Base-by-base conservation (phyloP, 2,329 filamentous ascomycete genomes). In the Exophiala viscosa region DNA sequence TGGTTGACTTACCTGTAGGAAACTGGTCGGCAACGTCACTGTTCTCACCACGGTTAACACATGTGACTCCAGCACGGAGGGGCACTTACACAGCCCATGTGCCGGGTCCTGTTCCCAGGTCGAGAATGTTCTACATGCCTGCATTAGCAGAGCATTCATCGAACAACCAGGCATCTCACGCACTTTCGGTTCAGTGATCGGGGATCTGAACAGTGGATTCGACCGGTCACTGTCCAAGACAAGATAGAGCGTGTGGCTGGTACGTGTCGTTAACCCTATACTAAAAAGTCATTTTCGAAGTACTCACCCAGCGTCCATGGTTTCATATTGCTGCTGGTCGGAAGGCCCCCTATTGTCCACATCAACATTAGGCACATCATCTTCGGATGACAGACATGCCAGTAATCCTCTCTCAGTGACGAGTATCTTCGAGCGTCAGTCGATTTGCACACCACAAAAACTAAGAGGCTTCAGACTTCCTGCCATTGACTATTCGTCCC, bases 401-500 rank as follows among this genome's bases (percentile, higher is more conserved):
- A 64, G 41, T 52, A 55, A 33, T 58, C 48, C 14, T 50, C 44
- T 41, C 54, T 57, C 35, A 61, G 45, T 23, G 52, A 59, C 40
- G 63, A 60, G 40, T 65, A 65, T 52, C 60, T 52, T 28, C 7
- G 28, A 18, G 7, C 17, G 31, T 50, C 18, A 50, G 40, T 28
- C 13, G 13, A 42, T 6, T 13, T 28, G 9, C 47, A 41, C 15
- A 17, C 32, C 20, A 45, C 23, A 14, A 34, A 34, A 3, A 8
- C 3, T 18, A 13, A n/a, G 4, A 15, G 13, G 5, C 3, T 11
- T 13, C 43, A 7, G n/a, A 50, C 48, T 35, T 48, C 50, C 63
- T 54, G 23, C 63, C 63, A 54, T 65, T 64, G 41, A 62, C 54
- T 35, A 64, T 58, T 3, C 60, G 51, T 11, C 62, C 64, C 40